These are phyloP conservation scores for Cenococcum geophilum DNA, from an alignment of 495 filamentous ascomycete genomes.

Conservation along the genomic window DNA sequence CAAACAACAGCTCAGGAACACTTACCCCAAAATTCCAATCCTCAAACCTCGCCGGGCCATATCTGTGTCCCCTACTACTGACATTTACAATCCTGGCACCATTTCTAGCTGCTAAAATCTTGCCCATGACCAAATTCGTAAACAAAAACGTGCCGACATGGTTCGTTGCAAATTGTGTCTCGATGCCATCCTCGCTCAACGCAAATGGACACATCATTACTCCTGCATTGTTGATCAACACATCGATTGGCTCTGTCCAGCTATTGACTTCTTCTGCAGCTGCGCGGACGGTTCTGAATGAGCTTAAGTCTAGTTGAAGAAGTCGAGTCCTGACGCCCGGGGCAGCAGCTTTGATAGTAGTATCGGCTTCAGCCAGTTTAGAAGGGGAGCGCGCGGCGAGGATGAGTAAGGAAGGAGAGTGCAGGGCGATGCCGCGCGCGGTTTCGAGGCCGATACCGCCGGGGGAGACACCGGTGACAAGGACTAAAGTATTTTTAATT, in stretches of 20 bases:
- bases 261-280: conserved; percentile 41
- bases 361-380: conserved; percentile 45
- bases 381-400: conserved; percentile 47
- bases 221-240: conserved; percentile 28
- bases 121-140: conserved; percentile 16
- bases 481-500: neutral
- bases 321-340: conserved; percentile 37
- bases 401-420: conserved; percentile 47
- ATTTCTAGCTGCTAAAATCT: conserved; percentile 12
- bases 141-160: conserved; percentile 22
- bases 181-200: conserved; percentile 39
- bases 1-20: neutral
- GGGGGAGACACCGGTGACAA: conserved; percentile 44
- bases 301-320: conserved; percentile 44
- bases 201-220: conserved; percentile 5
- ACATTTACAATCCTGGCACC: conserved; percentile 13
- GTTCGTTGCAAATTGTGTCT: conserved; percentile 50
- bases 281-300: conserved; percentile 40
- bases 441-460: conserved; percentile 48
- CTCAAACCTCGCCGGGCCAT: conserved; percentile 18
- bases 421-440: conserved; percentile 48
- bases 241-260: conserved; percentile 30
- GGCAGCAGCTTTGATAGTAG: conserved; percentile 34
- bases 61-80: conserved; percentile 13
- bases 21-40: conserved; percentile 23